These are phyloP conservation scores for Pseudoturritis turrita DNA, from an alignment of 345 rosid genomes.

Conservation along the genomic window DNA sequence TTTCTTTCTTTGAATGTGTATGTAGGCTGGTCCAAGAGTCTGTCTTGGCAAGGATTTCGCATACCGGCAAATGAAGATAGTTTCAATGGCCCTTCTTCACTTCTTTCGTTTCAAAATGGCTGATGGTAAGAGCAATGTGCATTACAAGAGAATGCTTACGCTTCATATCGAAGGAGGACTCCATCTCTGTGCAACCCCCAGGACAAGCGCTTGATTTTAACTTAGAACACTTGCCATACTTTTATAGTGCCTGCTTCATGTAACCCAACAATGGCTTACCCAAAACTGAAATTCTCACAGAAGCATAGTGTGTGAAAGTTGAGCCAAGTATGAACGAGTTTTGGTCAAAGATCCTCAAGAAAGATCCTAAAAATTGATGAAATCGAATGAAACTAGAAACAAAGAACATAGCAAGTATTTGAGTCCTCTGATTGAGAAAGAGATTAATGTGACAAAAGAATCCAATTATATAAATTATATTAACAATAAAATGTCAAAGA, in stretches of 20 bases:
- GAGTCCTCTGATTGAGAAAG: too few relatives aligned
- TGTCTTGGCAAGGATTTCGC: conserved; percentile 77
- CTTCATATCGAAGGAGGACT: conserved; percentile 63
- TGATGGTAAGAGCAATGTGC: conserved; percentile 37
- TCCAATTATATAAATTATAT: too few relatives aligned
- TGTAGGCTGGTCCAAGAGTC: conserved; percentile 82
- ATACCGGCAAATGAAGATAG: conserved; percentile 74
- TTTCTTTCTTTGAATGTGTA: not conserved
- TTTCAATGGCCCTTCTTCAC: conserved; percentile 48
- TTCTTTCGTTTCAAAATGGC: conserved; percentile 55
- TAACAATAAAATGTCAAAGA: too few relatives aligned
- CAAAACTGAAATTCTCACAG: not conserved
- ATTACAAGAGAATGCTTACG: conserved; percentile 58
- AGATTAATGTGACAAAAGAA: too few relatives aligned
- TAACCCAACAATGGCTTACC: not conserved
- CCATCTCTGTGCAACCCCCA: conserved; percentile 39
- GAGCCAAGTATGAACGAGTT: not conserved
- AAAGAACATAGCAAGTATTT: too few relatives aligned
- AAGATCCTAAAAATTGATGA: too few relatives aligned
- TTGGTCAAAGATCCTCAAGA: not conserved
- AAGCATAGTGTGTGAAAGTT: not conserved
- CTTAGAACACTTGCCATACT: not conserved
- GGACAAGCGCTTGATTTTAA: conserved; percentile 24
- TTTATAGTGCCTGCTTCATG: not conserved
- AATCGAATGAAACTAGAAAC: too few relatives aligned